Evolutionary conservation across 306 rosid genomes (phyloP), one percentile per base, ranked within the genome.

Genomic region (Canavalia ensiformis): DNA sequence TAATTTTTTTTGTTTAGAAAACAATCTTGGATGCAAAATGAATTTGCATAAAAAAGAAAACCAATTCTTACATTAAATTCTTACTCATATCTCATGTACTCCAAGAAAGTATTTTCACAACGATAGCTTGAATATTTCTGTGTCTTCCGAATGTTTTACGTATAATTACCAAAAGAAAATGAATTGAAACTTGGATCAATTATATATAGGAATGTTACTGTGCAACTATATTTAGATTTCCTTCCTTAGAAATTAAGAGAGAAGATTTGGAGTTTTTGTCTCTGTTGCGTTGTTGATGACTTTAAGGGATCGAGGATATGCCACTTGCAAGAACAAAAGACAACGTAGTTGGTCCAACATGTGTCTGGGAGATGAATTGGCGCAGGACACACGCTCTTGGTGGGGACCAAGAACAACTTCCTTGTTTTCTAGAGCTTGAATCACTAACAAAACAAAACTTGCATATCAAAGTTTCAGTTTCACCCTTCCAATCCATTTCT

Each of bases 351-450:
- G 71, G 42, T 78, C 35, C 65, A 78, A 55, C 80, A 72, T 64
- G 71, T 46, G 79, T 55, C 31, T 52, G 13, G 54, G 64, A 72
- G 57, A 62, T 76, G 35, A 46, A 18, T 57, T 77, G 79, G 69
- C 76, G 69, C 76, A 54, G 6, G 65, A 37, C 51, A 77, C 44
- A 25, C 66, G n/a, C 65, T 7, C 47, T 52, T 66, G 64, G 34
- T 33, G 80, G 83, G 76, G 84, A 64, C 83, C 80, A 65, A 45
- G 47, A 54, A 7, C 37, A 45, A 45, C 31, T 34, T 50, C 50
- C 50, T 52, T 37, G 77, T 55, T 58, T 84, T 65, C 39, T 65
- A 29, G 12, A 56, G 28, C 37, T 65, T 78, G 7, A 8, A 47
- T 28, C 81, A 56, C 81, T 8, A 33, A 45, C 66, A 64, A 39